These are phyloP conservation scores for Rosa persica DNA, from an alignment of 306 rosid genomes.

Conservation along the genomic window DNA sequence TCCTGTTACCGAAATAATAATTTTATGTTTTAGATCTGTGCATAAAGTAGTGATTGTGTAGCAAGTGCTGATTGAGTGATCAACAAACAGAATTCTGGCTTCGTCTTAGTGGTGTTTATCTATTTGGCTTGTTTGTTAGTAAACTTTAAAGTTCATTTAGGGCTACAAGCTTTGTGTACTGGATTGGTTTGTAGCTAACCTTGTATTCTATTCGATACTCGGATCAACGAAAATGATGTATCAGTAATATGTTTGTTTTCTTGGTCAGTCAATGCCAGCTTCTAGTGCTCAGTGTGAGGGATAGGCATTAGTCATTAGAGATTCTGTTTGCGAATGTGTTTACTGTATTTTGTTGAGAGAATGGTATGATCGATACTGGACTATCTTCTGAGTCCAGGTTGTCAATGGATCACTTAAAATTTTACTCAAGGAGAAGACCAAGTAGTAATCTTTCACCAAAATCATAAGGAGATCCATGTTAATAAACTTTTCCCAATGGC, in stretches of 20 bases:
- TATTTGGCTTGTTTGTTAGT: not conserved
- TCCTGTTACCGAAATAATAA: not conserved
- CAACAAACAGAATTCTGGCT: not conserved
- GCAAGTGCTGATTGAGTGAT: not conserved
- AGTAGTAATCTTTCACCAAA: too few species aligned
- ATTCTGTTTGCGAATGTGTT: not conserved
- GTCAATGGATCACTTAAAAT: not conserved
- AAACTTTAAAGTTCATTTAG: not conserved
- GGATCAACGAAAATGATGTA: not conserved
- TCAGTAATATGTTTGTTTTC: not conserved
- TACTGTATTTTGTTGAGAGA: not conserved
- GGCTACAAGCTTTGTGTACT: not conserved
- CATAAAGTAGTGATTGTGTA: not conserved
- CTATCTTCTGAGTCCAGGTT: not conserved
- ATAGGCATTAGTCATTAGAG: not conserved
- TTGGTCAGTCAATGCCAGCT: not conserved
- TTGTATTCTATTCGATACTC: not conserved
- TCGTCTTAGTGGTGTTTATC: not conserved
- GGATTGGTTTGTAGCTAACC: not conserved
- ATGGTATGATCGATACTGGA: not conserved
- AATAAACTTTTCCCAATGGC: not conserved
- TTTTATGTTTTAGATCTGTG: constrained; percentile 21
- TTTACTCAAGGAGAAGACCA: not conserved
- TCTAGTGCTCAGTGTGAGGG: not conserved
- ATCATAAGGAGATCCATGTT: not conserved